A percentile compares a stretch with the other conserved stretches of the same genome.
Evolutionary conservation across 2,329 filamentous ascomycete species (phyloP).

Genomic region (Botryotinia convoluta): DNA sequence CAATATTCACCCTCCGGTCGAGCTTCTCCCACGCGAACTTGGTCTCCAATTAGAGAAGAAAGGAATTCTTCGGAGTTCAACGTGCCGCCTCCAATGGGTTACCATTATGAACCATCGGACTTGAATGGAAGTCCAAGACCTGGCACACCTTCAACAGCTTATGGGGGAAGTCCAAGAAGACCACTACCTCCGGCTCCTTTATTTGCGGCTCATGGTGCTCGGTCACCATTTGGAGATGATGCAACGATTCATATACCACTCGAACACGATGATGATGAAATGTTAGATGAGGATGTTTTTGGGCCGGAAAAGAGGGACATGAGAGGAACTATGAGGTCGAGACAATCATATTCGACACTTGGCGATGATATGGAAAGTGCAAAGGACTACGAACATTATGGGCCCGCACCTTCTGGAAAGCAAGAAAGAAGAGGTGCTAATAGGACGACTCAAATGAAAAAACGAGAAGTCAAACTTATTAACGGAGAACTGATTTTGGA

Average conservation of each 20-base stretch:
- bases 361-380: constrained; percentile 40
- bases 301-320: constrained; percentile 48
- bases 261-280: constrained; percentile 48
- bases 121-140: constrained; percentile 87
- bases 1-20: constrained; percentile 49
- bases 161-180: constrained; percentile 81
- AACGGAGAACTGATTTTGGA: constrained; percentile 97
- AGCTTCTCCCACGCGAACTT: constrained; percentile 56
- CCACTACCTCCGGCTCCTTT: constrained; percentile 86
- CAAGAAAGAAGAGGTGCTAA: constrained; percentile 82
- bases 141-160: constrained; percentile 84
- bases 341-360: constrained; percentile 43
- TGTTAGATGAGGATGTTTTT: constrained; percentile 66
- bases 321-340: constrained; percentile 26
- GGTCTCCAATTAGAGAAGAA: constrained; percentile 51
- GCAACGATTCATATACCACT: constrained; percentile 72
- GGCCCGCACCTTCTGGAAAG: constrained; percentile 79
- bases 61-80: constrained; percentile 55
- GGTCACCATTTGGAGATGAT: constrained; percentile 59
- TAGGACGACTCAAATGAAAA: constrained; percentile 75
- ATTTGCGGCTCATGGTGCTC: constrained; percentile 59
- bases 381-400: constrained; percentile 74
- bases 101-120: constrained; percentile 81
- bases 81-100: constrained; percentile 64
- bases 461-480: constrained; percentile 92